A percentile compares a stretch with the other conserved stretches of the same genome.
phyloP scores from a whole-genome alignment of 2,329 filamentous ascomycete species.

The Colletotrichum caudatum region DNA sequence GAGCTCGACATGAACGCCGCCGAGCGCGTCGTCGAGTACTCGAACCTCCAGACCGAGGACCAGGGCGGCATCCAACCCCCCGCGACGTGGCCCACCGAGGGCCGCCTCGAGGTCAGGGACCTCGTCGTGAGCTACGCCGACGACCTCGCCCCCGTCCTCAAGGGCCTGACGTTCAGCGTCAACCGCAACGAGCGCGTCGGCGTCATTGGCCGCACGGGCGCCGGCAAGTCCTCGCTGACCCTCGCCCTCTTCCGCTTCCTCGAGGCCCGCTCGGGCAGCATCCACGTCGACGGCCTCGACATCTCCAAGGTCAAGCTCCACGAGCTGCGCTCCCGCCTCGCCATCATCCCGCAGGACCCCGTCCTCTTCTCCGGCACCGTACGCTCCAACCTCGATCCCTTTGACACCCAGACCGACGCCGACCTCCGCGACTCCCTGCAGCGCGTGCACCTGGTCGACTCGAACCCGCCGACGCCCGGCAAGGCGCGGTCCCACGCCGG shows the following conservation, averaged over 20 bases:
- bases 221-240: conserved; percentile 81
- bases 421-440: conserved; percentile 77
- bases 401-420: conserved; percentile 75
- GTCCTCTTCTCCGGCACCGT: conserved; percentile 85
- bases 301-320: conserved; percentile 78
- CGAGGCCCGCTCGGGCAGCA: conserved; percentile 73
- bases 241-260: conserved; percentile 83
- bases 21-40: conserved; percentile 82
- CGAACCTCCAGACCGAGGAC: conserved; percentile 74
- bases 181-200: conserved; percentile 77
- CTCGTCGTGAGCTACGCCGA: conserved; percentile 79
- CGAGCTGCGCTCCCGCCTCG: conserved; percentile 77
- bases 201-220: conserved; percentile 83
- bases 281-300: conserved; percentile 79
- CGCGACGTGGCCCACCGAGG: conserved; percentile 80
- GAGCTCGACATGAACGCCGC: conserved; percentile 85
- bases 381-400: conserved; percentile 81
- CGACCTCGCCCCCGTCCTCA: conserved; percentile 78
- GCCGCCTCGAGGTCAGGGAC: conserved; percentile 78
- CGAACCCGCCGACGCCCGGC: conserved; percentile 55
- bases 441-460: conserved; percentile 75
- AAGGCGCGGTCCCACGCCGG: conserved; percentile 50
- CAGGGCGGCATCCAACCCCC: conserved; percentile 72
- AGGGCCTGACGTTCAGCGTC: conserved; percentile 75
- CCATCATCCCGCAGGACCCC: conserved; percentile 85